Conservation (phyloP, 192 early-diverging fungal species). For the Glomus cerebriforme region DNA sequence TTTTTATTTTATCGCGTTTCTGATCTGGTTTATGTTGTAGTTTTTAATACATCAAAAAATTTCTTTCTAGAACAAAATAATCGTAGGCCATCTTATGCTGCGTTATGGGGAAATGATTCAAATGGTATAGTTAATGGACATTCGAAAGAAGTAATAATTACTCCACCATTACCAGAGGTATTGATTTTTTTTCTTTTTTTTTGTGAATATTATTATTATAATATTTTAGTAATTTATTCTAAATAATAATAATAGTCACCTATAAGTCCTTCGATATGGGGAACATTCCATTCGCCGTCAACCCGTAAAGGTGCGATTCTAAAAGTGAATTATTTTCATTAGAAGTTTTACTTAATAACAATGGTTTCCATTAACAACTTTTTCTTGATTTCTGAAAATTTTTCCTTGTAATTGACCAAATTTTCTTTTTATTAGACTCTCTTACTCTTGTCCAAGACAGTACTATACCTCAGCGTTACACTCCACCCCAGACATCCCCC, state of each 20-base stretch:
- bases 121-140: neutral
- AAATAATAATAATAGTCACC: neutral
- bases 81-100: constrained; percentile 9
- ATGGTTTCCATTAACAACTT: neutral
- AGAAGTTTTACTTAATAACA: too few relatives aligned
- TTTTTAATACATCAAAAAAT: too few relatives aligned
- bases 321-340: neutral
- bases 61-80: neutral
- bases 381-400: neutral
- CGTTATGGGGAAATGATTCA: constrained; percentile 1
- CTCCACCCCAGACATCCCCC: constrained; percentile 25
- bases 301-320: constrained; percentile 5
- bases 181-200: too few relatives aligned
- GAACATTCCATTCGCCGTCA: constrained; percentile 7
- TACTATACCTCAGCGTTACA: constrained; percentile 35
- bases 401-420: neutral
- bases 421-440: neutral
- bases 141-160: neutral
- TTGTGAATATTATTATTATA: too few relatives aligned
- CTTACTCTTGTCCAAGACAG: constrained; percentile 35
- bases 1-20: neutral
- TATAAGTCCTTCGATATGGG: constrained; percentile 28
- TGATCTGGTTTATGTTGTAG: neutral
- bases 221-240: too few relatives aligned
- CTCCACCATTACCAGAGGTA: constrained; percentile 13